phyloP scores from a whole-genome alignment of 495 filamentous ascomycete genomes.

The Penicillium chermesinum region DNA sequence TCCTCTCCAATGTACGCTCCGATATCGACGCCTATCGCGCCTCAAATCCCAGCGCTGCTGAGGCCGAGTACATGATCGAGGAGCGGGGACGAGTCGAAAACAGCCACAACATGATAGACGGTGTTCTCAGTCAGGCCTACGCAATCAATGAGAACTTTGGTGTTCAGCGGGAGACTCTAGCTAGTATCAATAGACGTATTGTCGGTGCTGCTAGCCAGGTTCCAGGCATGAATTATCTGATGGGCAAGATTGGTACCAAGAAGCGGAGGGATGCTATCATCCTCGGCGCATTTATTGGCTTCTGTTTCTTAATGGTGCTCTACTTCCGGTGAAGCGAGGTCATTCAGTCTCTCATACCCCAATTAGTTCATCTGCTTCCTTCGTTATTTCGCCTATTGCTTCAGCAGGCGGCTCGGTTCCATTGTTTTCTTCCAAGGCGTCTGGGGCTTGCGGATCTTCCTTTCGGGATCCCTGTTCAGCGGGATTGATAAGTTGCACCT shows the following conservation, averaged over 20 bases:
- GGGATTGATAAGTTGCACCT: slow-evolving; percentile 16
- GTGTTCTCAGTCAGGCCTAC: slow-evolving; percentile 92
- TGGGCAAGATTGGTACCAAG: slow-evolving; percentile 89
- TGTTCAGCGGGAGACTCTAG: slow-evolving; percentile 77
- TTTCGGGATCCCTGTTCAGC: slow-evolving; percentile 8
- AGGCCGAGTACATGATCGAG: slow-evolving; percentile 95
- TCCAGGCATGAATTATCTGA: slow-evolving; percentile 88
- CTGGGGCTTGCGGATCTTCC: slow-evolving; percentile 16
- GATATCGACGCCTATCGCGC: slow-evolving; percentile 87
- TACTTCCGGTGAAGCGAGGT: slow-evolving; percentile 58
- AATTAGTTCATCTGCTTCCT: slow-evolving; percentile 5
- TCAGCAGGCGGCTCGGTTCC: slow-evolving; percentile 18
- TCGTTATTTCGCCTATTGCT: slow-evolving; percentile 9
- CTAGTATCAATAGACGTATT: slow-evolving; percentile 83
- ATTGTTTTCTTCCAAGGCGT: slow-evolving; percentile 18
- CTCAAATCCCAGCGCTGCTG: slow-evolving; percentile 70
- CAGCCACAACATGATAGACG: slow-evolving; percentile 81
- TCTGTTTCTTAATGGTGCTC: slow-evolving; percentile 84
- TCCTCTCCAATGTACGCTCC: slow-evolving; percentile 84
- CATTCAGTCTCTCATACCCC: slow-evolving; percentile 1
- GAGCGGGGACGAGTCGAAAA: slow-evolving; percentile 81
- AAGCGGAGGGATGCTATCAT: slow-evolving; percentile 95
- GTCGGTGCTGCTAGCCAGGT: slow-evolving; percentile 82
- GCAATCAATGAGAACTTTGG: slow-evolving; percentile 91
- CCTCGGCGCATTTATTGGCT: slow-evolving; percentile 79